A percentile compares a stretch with the other conserved stretches of the same genome.
phyloP scores from a whole-genome alignment of 345 rosid species.

The Cardamine chenopodiifolia region DNA sequence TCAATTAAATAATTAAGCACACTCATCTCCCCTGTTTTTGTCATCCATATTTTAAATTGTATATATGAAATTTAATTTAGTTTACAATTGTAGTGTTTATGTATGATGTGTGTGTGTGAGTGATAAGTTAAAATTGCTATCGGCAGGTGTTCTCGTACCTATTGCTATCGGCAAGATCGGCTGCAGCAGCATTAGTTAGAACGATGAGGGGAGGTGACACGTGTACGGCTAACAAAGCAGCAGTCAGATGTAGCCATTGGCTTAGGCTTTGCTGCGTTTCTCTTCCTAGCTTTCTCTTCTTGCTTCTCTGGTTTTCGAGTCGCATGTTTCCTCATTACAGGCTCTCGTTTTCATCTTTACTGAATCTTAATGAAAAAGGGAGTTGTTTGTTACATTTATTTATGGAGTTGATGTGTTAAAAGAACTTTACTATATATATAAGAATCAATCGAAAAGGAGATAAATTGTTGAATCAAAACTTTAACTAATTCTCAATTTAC shows the following conservation, averaged over 20 bases:
- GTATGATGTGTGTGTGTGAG: background rate
- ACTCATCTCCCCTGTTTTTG: background rate
- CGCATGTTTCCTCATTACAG: slow-evolving; percentile 72
- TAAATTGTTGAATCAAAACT: background rate
- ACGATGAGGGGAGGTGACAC: slow-evolving; percentile 58
- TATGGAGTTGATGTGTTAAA: too few species aligned
- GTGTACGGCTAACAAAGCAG: slow-evolving; percentile 50
- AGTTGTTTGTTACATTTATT: background rate
- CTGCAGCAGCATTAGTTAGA: slow-evolving; percentile 71
- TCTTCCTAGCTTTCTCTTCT: slow-evolving; percentile 70
- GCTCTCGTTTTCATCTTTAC: slow-evolving; percentile 81
- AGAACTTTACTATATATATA: background rate
- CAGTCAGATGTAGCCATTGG: slow-evolving; percentile 77
- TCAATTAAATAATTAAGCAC: background rate
- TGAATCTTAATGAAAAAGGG: background rate
- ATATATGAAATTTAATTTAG: background rate
- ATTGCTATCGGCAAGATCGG: slow-evolving; percentile 77
- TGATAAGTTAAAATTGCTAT: background rate
- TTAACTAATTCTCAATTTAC: too few species aligned
- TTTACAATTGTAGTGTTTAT: too few species aligned
- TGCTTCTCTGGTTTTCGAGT: slow-evolving; percentile 85
- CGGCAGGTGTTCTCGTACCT: slow-evolving; percentile 81
- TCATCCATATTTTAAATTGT: background rate
- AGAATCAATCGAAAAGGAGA: background rate
- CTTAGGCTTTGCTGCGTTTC: slow-evolving; percentile 79